Evolutionary conservation across 164 flowering plant species (phyloP).

Genomic region (Malania oleifera): DNA sequence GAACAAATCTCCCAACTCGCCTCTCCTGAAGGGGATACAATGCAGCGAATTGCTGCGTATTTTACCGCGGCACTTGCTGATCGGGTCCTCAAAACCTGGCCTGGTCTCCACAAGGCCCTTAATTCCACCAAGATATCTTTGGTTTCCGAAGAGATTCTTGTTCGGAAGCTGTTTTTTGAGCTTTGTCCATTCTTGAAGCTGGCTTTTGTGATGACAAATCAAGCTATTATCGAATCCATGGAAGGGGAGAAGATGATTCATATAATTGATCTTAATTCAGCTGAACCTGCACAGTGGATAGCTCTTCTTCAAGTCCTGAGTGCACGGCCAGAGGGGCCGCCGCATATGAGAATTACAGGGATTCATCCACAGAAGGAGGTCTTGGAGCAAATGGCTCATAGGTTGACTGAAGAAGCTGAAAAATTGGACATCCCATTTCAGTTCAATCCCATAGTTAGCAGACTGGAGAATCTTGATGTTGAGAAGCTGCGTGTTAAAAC

Average conservation of each 20-base stretch:
- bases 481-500: constrained; percentile 31
- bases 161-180: constrained; percentile 35
- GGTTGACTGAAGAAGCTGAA: constrained; percentile 33
- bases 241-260: constrained; percentile 58
- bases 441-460: constrained; percentile 26
- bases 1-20: constrained; percentile 47
- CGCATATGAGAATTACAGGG: constrained; percentile 38
- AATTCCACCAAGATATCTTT: constrained; percentile 30
- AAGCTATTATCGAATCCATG: constrained; percentile 57
- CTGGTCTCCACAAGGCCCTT: constrained; percentile 47
- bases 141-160: constrained; percentile 35
- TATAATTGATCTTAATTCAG: constrained; percentile 42
- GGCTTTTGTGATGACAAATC: constrained; percentile 41
- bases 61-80: constrained; percentile 52
- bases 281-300: constrained; percentile 53
- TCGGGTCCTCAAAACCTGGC: constrained; percentile 43
- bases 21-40: constrained; percentile 46
- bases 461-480: constrained; percentile 15
- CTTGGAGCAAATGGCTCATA: constrained; percentile 18
- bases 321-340: constrained; percentile 20
- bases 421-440: constrained; percentile 29
- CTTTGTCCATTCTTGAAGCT: constrained; percentile 42
- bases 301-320: constrained; percentile 29
- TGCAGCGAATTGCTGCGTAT: constrained; percentile 54
- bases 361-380: constrained; percentile 15